These are phyloP conservation scores for Cryptosporidium andersoni DNA, from an alignment of 169 alveolate species.

Conservation along the genomic window DNA sequence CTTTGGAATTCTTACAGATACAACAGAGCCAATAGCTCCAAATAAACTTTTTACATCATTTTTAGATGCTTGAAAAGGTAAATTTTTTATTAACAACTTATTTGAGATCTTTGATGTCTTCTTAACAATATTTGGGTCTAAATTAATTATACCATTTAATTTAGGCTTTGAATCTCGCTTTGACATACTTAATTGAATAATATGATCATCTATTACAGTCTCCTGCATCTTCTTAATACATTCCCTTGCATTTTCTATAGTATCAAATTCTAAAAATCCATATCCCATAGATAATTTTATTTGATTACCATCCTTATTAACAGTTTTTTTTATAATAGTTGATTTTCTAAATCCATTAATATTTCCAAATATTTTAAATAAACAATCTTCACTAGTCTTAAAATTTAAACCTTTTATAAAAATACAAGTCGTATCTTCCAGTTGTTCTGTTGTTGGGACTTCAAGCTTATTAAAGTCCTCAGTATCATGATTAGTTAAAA, in stretches of 20 bases:
- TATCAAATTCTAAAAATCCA: slow-evolving; percentile 91
- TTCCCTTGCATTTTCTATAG: slow-evolving; percentile 70
- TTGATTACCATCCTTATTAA: slow-evolving; percentile 39
- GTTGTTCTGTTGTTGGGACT: slow-evolving; percentile 6
- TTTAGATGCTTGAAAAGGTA: slow-evolving; percentile 94
- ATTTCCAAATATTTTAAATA: slow-evolving; percentile 78
- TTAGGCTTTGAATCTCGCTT: slow-evolving; percentile 22
- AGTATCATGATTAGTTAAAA: slow-evolving; percentile 32
- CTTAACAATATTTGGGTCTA: slow-evolving; percentile 7
- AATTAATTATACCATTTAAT: slow-evolving; percentile 65
- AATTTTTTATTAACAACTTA: slow-evolving; percentile 89
- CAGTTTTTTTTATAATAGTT: slow-evolving; percentile 39
- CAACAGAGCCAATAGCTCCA: slow-evolving; percentile 88
- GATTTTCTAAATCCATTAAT: slow-evolving; percentile 74
- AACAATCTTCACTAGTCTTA: slow-evolving; percentile 83
- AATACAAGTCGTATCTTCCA: slow-evolving; percentile 74
- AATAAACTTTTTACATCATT: slow-evolving; percentile 89
- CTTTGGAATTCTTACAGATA: slow-evolving; percentile 91
- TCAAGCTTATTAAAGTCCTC: not conserved
- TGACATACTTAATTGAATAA: slow-evolving; percentile 75
- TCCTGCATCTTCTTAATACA: slow-evolving; percentile 77
- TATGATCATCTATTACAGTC: slow-evolving; percentile 78
- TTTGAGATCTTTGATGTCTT: slow-evolving; percentile 67
- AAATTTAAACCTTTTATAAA: slow-evolving; percentile 90
- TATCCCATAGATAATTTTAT: slow-evolving; percentile 84